Evolutionary conservation across 176 grass and related monocot species (phyloP).

Genomic region (Hordeum vulgare): DNA sequence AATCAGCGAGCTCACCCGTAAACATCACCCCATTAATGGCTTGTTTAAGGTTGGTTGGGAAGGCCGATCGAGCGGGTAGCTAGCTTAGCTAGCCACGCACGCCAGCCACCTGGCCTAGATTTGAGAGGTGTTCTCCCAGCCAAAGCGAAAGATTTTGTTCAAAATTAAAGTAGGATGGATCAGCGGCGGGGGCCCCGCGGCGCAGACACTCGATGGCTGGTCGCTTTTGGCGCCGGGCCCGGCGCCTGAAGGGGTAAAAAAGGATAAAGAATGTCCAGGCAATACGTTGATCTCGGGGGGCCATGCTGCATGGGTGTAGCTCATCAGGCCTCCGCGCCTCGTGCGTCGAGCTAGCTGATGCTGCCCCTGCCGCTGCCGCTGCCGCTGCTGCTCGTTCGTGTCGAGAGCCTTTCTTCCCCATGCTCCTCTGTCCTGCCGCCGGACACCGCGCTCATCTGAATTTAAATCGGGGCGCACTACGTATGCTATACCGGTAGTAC

Average conservation of each 20-base stretch:
- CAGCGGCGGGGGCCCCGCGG: background rate
- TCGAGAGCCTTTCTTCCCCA: conserved; percentile 34
- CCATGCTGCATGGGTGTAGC: background rate
- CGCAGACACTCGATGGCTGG: background rate
- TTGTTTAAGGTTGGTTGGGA: background rate
- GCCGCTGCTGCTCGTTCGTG: background rate
- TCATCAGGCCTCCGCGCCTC: background rate
- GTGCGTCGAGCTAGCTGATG: conserved; percentile 19
- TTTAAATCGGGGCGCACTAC: too few species aligned
- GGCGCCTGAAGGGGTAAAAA: background rate
- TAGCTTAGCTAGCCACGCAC: too few species aligned
- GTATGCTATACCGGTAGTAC: background rate
- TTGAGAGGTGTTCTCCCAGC: too few species aligned
- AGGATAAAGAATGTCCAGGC: conserved; percentile 33
- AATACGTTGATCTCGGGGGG: conserved; percentile 30
- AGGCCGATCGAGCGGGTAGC: background rate
- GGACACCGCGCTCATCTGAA: background rate
- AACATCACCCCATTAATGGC: background rate
- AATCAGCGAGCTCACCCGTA: background rate
- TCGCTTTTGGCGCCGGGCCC: conserved; percentile 25
- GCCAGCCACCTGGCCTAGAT: background rate
- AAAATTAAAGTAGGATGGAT: background rate
- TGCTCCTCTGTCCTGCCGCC: conserved; percentile 26
- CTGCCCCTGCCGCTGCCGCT: background rate
- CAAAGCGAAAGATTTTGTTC: background rate